Evolutionary conservation across 106 monocot genomes (phyloP).

Genomic region (Apostasia ramifera): DNA sequence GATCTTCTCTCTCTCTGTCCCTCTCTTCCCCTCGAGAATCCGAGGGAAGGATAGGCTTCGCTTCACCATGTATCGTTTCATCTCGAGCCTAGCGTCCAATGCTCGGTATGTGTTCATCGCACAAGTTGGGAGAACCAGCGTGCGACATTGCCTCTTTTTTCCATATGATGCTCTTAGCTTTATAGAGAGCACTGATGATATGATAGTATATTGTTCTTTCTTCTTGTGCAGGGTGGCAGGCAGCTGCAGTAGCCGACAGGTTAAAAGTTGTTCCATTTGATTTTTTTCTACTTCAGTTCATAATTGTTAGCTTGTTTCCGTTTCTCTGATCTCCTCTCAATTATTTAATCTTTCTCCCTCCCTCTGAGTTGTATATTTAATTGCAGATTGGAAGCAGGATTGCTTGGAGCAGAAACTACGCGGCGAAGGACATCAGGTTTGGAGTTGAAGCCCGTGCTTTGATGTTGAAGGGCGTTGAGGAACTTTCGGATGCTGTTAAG

Average conservation of each 20-base stretch:
- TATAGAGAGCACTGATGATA: neutral
- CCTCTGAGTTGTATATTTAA: neutral
- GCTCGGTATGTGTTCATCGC: slow-evolving; percentile 13
- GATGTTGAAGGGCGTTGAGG: slow-evolving; percentile 44
- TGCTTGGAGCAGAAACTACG: slow-evolving; percentile 42
- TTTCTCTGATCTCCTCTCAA: neutral
- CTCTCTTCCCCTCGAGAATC: neutral
- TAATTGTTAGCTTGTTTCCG: neutral
- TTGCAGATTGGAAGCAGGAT: slow-evolving; percentile 24
- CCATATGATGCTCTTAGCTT: neutral
- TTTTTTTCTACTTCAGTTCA: neutral
- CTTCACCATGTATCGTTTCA: slow-evolving; percentile 30
- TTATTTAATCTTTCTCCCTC: neutral
- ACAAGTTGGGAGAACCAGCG: neutral
- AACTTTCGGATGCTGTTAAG: slow-evolving; percentile 41
- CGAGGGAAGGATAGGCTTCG: neutral
- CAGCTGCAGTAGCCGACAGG: slow-evolving; percentile 26
- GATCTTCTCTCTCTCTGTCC: neutral
- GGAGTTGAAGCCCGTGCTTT: slow-evolving; percentile 40
- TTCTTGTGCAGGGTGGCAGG: slow-evolving; percentile 17
- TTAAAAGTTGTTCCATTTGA: slow-evolving; percentile 1
- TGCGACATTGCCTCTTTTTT: neutral
- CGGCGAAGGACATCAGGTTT: slow-evolving; percentile 37
- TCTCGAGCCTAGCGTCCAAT: slow-evolving; percentile 19
- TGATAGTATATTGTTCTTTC: neutral